Evolutionary conservation across 306 rosid species (phyloP), one percentile per base, ranked within the genome.

Genomic region (Phaseolus lunatus): DNA sequence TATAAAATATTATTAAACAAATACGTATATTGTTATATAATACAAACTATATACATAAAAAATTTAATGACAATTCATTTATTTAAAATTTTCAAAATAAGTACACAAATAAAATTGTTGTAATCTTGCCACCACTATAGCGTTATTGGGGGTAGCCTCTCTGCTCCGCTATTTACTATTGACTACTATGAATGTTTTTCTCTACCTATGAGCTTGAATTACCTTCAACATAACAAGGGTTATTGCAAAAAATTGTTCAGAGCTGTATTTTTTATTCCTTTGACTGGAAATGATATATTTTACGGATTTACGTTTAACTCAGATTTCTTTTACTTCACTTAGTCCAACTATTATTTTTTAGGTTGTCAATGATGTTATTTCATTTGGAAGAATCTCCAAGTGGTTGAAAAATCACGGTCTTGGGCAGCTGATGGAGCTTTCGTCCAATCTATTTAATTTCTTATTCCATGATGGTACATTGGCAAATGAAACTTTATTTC

Each of bases 391-490:
- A 80, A 82, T 88, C 47, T 78, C 67, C 71, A 93, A 90, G 72
- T 95, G 97, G 98, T 77, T 95, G 84, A 91, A 85, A 83, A 86
- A 82, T 63, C 39, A 77, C 71, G 96, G 93, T 74, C 93, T 95
- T 64, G 97, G 88, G 90, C 97, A 89, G 89, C 93, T 95, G 65
- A 86, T 73, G 77, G 97, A 87, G 68, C 88, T 95, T 67, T 74
- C 90, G 16, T 87, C 90, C 52, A 87, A 81, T 76, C 88, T 95
- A 53, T 86, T 76, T 82, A 81, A 77, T 73, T 82, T 87, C 69
- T 43, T 95, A 73, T 70, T 82, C 53, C 73, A 64, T 73, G 96
- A 85, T 72, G 78, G 35, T 72, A 75, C 77, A 31, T 68, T 77
- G 84, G 49, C 80, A 31, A 83, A 72, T 77, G 90, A 82, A 79